Evolutionary conservation across 176 grass and related monocot genomes (phyloP), one percentile per base, ranked within the genome.

Genomic region (Oryza longistaminata): DNA sequence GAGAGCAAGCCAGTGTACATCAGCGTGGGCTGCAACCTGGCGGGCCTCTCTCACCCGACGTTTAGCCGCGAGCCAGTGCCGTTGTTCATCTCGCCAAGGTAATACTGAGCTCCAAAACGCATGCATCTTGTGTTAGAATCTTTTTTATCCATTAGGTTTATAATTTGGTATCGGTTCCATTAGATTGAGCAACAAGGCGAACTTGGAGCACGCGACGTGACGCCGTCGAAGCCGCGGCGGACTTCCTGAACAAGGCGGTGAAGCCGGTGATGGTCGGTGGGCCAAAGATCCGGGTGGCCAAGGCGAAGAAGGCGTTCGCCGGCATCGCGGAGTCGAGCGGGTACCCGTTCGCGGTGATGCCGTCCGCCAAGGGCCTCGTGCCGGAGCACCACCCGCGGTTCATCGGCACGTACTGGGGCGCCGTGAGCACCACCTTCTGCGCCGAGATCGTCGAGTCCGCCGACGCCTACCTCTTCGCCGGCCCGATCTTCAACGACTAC

Each of bases 381-480:
- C 88, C 81, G 14, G 94, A 96, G 83, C 68, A 93, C 68, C 91
- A 93, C 71, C 89, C 83, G 34, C 94, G 89, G 29, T 96, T 96
- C 86, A 96, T 96, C 50, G 94, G 94, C 62, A 96, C 94, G 68
- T 96, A 93, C 78, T 96, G 94, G 94, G 91, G 91, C 6, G 89
- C 91, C 26, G 69, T 91, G 11, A 91, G 94, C 78, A 96, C 88
- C 19, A 71, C 81, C 4, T 96, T 96, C 86, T 96, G 94, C 43
- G 91, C 87, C 1, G 91, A 96, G 88, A 96, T 96, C 79, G 91
- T 96, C 11, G 91, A 96, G 77, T 96, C 94, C 2, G 88, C 94
- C 0, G 94, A 96, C 25, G 91, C 91, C 1, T 96, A 96, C 73
- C 60, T 96, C 55, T 93, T 96, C 76, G 91, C 75, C 0, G 91